phyloP scores from a whole-genome alignment of 139 green algal genomes.

The Chlamydomonas asymmetrica region DNA sequence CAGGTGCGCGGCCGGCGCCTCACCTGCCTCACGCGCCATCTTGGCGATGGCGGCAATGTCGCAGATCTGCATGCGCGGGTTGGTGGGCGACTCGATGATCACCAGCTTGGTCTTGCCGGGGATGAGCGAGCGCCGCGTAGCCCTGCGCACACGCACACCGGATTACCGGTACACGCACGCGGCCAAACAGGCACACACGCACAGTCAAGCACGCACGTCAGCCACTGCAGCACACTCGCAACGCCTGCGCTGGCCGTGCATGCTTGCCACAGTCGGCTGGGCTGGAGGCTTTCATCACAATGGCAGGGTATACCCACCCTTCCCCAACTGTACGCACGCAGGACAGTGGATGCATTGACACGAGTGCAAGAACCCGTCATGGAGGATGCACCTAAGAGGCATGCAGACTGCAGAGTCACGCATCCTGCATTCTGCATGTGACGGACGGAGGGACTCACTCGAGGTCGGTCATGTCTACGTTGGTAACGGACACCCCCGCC shows the following conservation, averaged over 20 bases:
- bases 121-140: constrained; percentile 59
- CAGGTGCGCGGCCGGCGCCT: too few species aligned
- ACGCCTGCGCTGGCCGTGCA: too few species aligned
- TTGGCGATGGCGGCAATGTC: constrained; percentile 82
- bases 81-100: constrained; percentile 97
- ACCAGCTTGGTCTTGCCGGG: constrained; percentile 87
- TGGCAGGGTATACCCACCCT: too few species aligned
- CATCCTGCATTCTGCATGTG: neutral
- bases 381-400: too few species aligned
- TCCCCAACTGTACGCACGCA: too few species aligned
- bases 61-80: constrained; percentile 95
- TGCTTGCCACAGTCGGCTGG: too few species aligned
- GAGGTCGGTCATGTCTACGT: constrained; percentile 92
- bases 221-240: neutral
- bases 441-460: constrained; percentile 60
- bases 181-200: neutral
- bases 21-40: constrained; percentile 67
- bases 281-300: too few species aligned
- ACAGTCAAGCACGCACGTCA: neutral
- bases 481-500: constrained; percentile 66
- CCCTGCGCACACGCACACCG: too few species aligned
- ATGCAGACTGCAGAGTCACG: too few species aligned
- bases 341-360: too few species aligned
- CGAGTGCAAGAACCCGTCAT: too few species aligned
- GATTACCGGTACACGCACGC: too few species aligned